Conservation (phyloP, 202 grass and related monocot genomes). For the Zoysia matrella region DNA sequence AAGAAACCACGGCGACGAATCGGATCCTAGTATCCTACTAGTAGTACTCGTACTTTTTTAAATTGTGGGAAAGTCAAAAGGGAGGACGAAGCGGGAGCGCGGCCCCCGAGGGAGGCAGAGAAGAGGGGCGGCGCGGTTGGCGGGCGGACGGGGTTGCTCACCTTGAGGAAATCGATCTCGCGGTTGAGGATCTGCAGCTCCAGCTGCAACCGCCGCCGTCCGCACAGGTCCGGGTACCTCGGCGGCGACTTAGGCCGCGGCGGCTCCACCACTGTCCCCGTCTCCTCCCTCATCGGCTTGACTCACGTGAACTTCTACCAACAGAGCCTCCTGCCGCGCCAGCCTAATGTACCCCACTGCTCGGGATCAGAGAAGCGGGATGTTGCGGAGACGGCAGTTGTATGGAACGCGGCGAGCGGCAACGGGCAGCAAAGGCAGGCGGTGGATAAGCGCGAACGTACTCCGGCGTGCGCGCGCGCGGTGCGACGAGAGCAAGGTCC, state of each 20-base stretch:
- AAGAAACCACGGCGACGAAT: slow-evolving; percentile 38
- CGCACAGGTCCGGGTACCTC: slow-evolving; percentile 93
- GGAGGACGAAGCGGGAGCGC: not conserved
- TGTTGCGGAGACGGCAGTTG: not conserved
- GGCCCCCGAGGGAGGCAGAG: slow-evolving; percentile 6
- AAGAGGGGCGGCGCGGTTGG: not conserved
- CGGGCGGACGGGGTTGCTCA: slow-evolving; percentile 24
- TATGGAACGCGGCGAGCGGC: slow-evolving; percentile 1
- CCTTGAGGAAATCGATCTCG: slow-evolving; percentile 87
- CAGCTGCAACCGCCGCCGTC: slow-evolving; percentile 79
- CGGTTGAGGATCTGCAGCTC: slow-evolving; percentile 95
- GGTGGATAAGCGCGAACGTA: slow-evolving; percentile 2
- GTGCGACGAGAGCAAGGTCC: not conserved
- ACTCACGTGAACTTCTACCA: not conserved
- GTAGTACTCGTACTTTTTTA: not conserved
- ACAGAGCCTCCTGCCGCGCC: not conserved
- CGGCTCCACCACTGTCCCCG: slow-evolving; percentile 48
- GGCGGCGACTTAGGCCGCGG: slow-evolving; percentile 87
- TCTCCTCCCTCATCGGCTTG: slow-evolving; percentile 25
- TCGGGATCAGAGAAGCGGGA: not conserved
- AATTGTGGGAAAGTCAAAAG: slow-evolving; percentile 23
- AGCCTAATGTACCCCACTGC: not conserved
- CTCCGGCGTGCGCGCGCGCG: not conserved
- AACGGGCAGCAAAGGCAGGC: not conserved
- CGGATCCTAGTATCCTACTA: slow-evolving; percentile 25